A percentile compares a stretch with the other conserved stretches of the same genome.
These are phyloP conservation scores for Ambrosiella xylebori DNA, from an alignment of 2,329 filamentous ascomycete genomes.

Conservation along the genomic window DNA sequence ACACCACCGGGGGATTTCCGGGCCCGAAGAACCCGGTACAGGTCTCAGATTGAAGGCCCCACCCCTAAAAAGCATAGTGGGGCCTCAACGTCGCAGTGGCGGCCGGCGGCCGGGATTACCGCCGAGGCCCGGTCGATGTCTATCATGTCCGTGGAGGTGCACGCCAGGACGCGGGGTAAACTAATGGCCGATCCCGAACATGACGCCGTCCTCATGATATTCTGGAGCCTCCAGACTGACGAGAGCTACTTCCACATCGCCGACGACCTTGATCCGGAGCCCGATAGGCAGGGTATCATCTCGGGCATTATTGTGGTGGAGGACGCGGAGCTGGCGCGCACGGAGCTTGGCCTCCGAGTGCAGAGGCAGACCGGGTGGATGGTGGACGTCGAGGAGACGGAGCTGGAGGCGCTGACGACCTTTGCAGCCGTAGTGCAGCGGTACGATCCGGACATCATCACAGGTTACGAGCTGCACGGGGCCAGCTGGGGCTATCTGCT, in stretches of 20 bases:
- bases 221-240: constrained; percentile 75
- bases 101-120: constrained; percentile 44
- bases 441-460: constrained; percentile 80
- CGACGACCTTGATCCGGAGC: constrained; percentile 17
- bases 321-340: constrained; percentile 25
- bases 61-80: constrained; percentile 56
- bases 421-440: constrained; percentile 72
- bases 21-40: constrained; percentile 7
- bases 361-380: constrained; percentile 31
- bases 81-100: constrained; percentile 65
- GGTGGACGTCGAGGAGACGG: constrained; percentile 57
- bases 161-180: constrained; percentile 70
- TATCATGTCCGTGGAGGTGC: constrained; percentile 82
- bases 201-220: constrained; percentile 74
- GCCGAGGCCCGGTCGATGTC: constrained; percentile 91
- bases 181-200: constrained; percentile 78
- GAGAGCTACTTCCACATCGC: constrained; percentile 27
- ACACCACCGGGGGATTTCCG: background rate
- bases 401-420: constrained; percentile 71
- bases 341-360: constrained; percentile 41
- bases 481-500: constrained; percentile 92
- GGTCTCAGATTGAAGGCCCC: constrained; percentile 78
- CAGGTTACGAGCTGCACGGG: constrained; percentile 87
- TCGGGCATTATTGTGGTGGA: constrained; percentile 57
- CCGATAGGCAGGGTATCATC: constrained; percentile 18